phyloP scores from a whole-genome alignment of 345 rosid genomes.

The Populus alba region DNA sequence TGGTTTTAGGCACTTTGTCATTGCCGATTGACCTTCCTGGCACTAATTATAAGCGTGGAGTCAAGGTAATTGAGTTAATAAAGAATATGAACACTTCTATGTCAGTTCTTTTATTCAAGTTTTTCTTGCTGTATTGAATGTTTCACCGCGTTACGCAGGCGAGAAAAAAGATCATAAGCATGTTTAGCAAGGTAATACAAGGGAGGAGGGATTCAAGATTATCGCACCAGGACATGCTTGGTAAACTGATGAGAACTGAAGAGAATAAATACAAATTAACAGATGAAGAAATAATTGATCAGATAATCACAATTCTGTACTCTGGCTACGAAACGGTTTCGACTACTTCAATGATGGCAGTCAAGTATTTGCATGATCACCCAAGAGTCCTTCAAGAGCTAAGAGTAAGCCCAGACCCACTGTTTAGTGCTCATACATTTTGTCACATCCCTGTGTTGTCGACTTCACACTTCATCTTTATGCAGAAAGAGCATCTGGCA shows the following conservation, averaged over 20 bases:
- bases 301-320: conserved; percentile 61
- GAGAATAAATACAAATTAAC: conserved; percentile 40
- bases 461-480: not conserved
- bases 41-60: conserved; percentile 62
- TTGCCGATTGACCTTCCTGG: conserved; percentile 78
- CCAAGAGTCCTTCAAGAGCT: conserved; percentile 61
- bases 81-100: not conserved
- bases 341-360: conserved; percentile 74
- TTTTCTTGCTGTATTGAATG: not conserved
- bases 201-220: conserved; percentile 51
- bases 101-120: not conserved
- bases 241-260: conserved; percentile 47
- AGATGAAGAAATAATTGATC: conserved; percentile 75
- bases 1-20: conserved; percentile 73
- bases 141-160: conserved; percentile 32
- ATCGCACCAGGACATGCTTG: conserved; percentile 60
- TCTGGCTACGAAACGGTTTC: conserved; percentile 87
- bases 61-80: conserved; percentile 43
- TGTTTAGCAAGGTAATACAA: conserved; percentile 43
- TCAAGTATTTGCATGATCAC: conserved; percentile 73
- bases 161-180: conserved; percentile 46
- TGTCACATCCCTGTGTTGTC: not conserved
- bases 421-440: not conserved
- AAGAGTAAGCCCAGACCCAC: conserved; percentile 42
- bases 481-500: conserved; percentile 72